These are phyloP conservation scores for Eucalyptus guilfoylei DNA, from an alignment of 345 rosid genomes.

Conservation along the genomic window DNA sequence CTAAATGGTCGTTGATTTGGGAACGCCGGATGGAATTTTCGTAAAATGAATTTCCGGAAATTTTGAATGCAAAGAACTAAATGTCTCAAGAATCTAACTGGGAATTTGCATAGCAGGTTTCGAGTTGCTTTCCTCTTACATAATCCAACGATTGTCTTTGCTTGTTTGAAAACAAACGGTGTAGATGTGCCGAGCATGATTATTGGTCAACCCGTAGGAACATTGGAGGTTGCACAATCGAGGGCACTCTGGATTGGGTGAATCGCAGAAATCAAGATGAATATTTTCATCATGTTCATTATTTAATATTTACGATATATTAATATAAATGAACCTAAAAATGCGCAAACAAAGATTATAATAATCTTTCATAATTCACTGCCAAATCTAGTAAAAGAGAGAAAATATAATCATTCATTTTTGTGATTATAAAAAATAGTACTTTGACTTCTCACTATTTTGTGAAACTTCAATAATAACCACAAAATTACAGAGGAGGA, in stretches of 20 bases:
- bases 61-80: not conserved
- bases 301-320: too few species aligned
- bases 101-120: not conserved
- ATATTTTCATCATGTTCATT: accelerated
- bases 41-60: not conserved
- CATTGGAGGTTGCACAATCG: too few species aligned
- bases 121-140: not conserved
- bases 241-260: accelerated
- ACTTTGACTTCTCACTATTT: too few species aligned
- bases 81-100: not conserved
- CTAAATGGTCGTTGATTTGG: not conserved
- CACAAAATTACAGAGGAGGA: too few species aligned
- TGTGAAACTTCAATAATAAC: too few species aligned
- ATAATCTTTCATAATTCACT: accelerated
- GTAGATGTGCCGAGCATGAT: not conserved
- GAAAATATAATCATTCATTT: too few species aligned
- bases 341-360: accelerated
- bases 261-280: too few species aligned
- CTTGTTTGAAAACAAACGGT: not conserved
- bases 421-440: too few species aligned
- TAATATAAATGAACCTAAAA: too few species aligned
- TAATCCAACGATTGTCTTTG: not conserved
- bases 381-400: accelerated
- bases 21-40: not conserved
- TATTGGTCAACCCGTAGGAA: too few species aligned